Percentiles rank a stretch among this genome's conserved stretches.
Evolutionary conservation across 1,284 basidiomycete species (phyloP).

Genomic region (Austroboletus novae-zelandiae): DNA sequence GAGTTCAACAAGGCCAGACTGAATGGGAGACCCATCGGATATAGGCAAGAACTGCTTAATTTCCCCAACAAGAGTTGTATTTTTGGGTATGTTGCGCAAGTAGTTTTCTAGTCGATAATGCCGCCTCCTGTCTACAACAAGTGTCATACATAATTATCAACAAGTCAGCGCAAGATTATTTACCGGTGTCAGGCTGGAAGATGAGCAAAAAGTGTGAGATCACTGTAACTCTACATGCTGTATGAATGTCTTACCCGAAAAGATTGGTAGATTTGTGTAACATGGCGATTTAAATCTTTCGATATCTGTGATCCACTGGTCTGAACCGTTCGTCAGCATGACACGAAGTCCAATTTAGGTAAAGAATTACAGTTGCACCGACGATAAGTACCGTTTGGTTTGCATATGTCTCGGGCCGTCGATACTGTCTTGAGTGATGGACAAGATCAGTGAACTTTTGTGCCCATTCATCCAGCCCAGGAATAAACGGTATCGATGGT

Average conservation of each 20-base stretch:
- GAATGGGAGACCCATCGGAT: slow-evolving; percentile 6
- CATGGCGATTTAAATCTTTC: slow-evolving; percentile 5
- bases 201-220: neutral
- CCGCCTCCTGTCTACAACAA: neutral
- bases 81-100: slow-evolving; percentile 9
- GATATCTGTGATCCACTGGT: slow-evolving; percentile 9
- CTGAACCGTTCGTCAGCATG: neutral
- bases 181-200: slow-evolving; percentile 5
- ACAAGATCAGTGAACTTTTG: slow-evolving; percentile 35
- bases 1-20: slow-evolving; percentile 12
- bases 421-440: slow-evolving; percentile 45
- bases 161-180: neutral
- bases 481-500: slow-evolving; percentile 6
- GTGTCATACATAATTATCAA: neutral
- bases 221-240: too few relatives aligned
- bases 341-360: neutral
- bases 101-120: slow-evolving; percentile 1
- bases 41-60: slow-evolving; percentile 12
- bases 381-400: slow-evolving; percentile 46
- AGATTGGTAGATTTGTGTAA: slow-evolving; percentile 2
- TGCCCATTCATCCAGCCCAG: slow-evolving; percentile 31
- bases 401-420: slow-evolving; percentile 36
- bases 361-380: slow-evolving; percentile 31
- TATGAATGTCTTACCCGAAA: slow-evolving; percentile 3
- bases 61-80: slow-evolving; percentile 16